Conservation (phyloP, 2,329 filamentous ascomycete species). For the Aspergillus pseudotamarii region DNA sequence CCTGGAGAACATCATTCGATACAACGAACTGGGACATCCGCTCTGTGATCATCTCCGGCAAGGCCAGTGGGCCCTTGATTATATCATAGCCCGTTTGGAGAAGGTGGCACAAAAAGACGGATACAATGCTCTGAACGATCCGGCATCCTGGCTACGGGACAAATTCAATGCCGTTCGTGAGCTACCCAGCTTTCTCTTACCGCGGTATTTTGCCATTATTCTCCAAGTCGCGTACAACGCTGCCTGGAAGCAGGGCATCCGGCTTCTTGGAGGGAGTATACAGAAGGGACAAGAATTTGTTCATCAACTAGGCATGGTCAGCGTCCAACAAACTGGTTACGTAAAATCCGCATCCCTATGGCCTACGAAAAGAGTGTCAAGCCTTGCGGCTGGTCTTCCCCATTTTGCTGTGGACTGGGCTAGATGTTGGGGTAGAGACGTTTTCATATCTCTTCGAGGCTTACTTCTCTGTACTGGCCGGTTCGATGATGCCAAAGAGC, state of each 20-base stretch:
- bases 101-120: slow-evolving; percentile 66
- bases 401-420: slow-evolving; percentile 96
- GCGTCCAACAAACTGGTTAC: slow-evolving; percentile 84
- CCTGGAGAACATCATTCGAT: slow-evolving; percentile 76
- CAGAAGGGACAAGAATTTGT: slow-evolving; percentile 84
- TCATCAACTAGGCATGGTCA: slow-evolving; percentile 86
- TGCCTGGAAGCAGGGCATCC: slow-evolving; percentile 75
- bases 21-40: slow-evolving; percentile 91
- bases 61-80: slow-evolving; percentile 91
- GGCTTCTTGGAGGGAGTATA: slow-evolving; percentile 77
- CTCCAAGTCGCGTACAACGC: slow-evolving; percentile 86
- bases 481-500: slow-evolving; percentile 85
- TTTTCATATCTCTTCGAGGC: slow-evolving; percentile 92
- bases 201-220: slow-evolving; percentile 89
- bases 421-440: slow-evolving; percentile 94
- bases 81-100: slow-evolving; percentile 77
- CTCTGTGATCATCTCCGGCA: slow-evolving; percentile 90
- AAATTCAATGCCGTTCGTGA: slow-evolving; percentile 83
- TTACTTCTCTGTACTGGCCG: slow-evolving; percentile 89
- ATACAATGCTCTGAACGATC: slow-evolving; percentile 64
- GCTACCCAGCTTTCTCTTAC: slow-evolving; percentile 85
- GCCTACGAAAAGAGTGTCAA: slow-evolving; percentile 81
- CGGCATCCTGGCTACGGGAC: slow-evolving; percentile 77
- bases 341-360: slow-evolving; percentile 90
- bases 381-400: slow-evolving; percentile 86